Base-by-base conservation (phyloP, 345 rosid species). In the Sisymbrium altissimum region DNA sequence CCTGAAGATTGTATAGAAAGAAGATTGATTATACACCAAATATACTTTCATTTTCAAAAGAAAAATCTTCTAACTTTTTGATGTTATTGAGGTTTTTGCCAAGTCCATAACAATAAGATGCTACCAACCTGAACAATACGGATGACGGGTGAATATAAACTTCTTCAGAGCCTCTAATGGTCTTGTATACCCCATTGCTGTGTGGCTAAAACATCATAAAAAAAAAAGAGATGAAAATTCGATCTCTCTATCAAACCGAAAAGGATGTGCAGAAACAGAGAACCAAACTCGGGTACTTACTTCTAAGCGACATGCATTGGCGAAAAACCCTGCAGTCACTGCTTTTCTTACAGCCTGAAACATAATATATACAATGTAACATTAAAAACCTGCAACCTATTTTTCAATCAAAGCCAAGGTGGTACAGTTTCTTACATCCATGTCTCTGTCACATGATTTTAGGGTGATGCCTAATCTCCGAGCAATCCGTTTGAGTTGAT, bases 61-160 rank as follows among this genome's bases (percentile, higher is more conserved):
- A 33, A 66, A 41, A 46, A 35, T 44, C 23, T 54, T 21, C 23
- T 17, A 13, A 65, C 48, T 0, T 67, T 41, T 21, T 32, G 10
- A 73, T 64, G 30, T 65, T 72, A 19, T 17, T 13, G 33, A 53
- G 57, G 33, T 33, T 64, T 40, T 33, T 8, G 72, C 60, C 0
- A 57, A 46, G 38, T 9, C 48, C 17, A 74, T 39, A 29, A 54
- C 66, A 35, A 46, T 25, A 56, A 23, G 18, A 63, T 14, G 52
- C 44, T 65, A 80, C 89, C 70, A 61, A 93, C 98, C 98, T 86
- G 86, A 94, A 89, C 64, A 91, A 81, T 55, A 94, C 91, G 5
- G 97, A 91, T 15, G 98, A 94, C 0, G 96, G 97, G 78, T 94
- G 98, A 60, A 91, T 86, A 71, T 86, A 81, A 74, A 91, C 95